Evolutionary conservation across 1,139 yeast genomes (phyloP).

Genomic region (Kazachstania sp.): DNA sequence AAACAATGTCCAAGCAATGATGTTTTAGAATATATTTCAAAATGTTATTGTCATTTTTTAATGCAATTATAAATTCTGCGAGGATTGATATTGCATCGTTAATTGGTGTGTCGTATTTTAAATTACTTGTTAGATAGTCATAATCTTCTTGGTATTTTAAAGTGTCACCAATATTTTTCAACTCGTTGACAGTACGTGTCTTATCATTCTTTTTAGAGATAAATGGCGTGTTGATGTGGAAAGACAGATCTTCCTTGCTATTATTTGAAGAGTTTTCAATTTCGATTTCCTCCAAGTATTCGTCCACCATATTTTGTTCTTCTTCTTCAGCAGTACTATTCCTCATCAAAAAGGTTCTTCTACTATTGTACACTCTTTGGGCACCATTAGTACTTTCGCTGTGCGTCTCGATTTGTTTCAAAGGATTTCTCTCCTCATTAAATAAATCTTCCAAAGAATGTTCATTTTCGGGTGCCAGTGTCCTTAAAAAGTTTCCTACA

Average conservation of each 20-base stretch:
- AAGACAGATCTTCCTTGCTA: not conserved
- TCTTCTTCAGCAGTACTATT: constrained; percentile 8
- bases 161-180: constrained; percentile 23
- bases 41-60: constrained; percentile 15
- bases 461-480: constrained; percentile 1
- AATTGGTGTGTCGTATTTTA: not conserved
- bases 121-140: constrained; percentile 16
- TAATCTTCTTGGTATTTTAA: constrained; percentile 26
- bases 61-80: constrained; percentile 17
- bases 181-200: constrained; percentile 20
- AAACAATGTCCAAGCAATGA: constrained; percentile 15
- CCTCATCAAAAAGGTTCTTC: constrained; percentile 12
- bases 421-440: not conserved
- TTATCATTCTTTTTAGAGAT: constrained; percentile 5
- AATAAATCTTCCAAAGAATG: constrained; percentile 2
- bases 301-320: constrained; percentile 4
- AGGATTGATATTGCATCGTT: constrained; percentile 12
- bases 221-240: not conserved
- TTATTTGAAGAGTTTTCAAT: constrained; percentile 1
- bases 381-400: not conserved
- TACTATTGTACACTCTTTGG: constrained; percentile 9
- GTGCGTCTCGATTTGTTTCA: not conserved
- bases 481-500: constrained; percentile 2
- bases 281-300: constrained; percentile 7
- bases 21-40: constrained; percentile 14